Base-by-base conservation (phyloP, 2,329 filamentous ascomycete genomes). In the Fusarium mundagurra region DNA sequence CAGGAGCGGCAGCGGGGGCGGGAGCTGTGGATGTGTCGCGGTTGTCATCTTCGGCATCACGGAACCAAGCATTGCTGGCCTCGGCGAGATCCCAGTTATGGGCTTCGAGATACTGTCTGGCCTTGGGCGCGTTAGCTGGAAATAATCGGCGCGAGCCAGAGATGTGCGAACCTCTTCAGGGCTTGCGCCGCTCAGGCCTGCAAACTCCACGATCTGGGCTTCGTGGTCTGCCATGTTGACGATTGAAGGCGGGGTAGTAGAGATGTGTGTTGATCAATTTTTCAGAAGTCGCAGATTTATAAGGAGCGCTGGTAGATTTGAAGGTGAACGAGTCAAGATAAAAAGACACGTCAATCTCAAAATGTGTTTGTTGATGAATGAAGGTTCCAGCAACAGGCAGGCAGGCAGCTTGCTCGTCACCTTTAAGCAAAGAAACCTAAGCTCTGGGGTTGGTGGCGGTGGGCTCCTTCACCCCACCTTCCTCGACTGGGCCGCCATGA, bases 81-180 rank as follows among this genome's bases (percentile, higher is more conserved):
- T 86, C 84, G 73, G 88, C 86, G 48, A 94, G 83, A 77, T 94
- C 88, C 92, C 93, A 94, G 73, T 88, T 84, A 77, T 88, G 91
- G 41, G 88, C 87, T 29, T 86, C 85, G 13, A 96, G 89, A 75
- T 93, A 93, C 69, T 92, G 87, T 64, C 86, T 86, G 53, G 93
- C 93, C 92, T 95, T 71, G 20, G 11, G 13, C 36, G 38, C 48
- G 31, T 73, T 45, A 62, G 44, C 7, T 44, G 8, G 6, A 22
- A 22, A 17, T 9, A 29, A 14, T 13, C 2, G 2, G 17, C 18
- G 10, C 11, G 22, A 16, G 14, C 31, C 2, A n/a, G 8, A 24
- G 1, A 16, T 5, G 17, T 17, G 31, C 60, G 39, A 63, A 82
- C 81, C 76, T 79, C 65, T 59, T 80, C 80, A 22, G 69, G 72